A percentile compares a stretch with the other conserved stretches of the same genome.
Conservation (phyloP, 2,329 filamentous ascomycete genomes). For the Verticillium zaregamsianum region DNA sequence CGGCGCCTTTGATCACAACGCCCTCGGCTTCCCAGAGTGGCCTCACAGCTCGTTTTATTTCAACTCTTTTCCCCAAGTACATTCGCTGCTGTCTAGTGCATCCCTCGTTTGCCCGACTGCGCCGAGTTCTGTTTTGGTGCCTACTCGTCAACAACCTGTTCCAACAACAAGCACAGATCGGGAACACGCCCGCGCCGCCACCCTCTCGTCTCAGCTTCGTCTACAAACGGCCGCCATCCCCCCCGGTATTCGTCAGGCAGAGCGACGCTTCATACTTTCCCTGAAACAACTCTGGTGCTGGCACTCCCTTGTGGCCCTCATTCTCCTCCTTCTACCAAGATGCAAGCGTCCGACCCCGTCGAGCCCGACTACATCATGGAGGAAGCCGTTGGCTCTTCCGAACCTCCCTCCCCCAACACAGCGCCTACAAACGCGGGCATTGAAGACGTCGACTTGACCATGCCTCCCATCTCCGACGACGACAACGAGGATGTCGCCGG, state of each 20-base stretch:
- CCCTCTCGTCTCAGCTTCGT: not conserved
- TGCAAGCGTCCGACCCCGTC: not conserved
- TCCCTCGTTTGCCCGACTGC: not conserved
- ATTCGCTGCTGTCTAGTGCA: not conserved
- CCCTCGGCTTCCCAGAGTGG: not conserved
- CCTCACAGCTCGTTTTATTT: not conserved
- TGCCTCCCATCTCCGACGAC: slow-evolving; percentile 29
- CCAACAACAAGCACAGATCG: not conserved
- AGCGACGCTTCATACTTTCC: not conserved
- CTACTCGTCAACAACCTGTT: not conserved
- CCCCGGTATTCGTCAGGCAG: not conserved
- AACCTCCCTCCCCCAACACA: slow-evolving; percentile 24
- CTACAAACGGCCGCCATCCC: not conserved
- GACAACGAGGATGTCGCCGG: slow-evolving; percentile 31
- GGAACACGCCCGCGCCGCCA: not conserved
- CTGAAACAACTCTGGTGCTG: not conserved
- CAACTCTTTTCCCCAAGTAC: not conserved
- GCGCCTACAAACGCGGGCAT: slow-evolving; percentile 24
- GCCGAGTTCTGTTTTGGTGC: not conserved
- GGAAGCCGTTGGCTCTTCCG: slow-evolving; percentile 25
- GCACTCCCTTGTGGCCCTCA: not conserved
- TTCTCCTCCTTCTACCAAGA: not conserved
- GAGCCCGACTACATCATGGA: slow-evolving; percentile 17
- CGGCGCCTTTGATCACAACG: not conserved
- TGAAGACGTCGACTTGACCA: slow-evolving; percentile 30